phyloP scores from a whole-genome alignment of 305 asterid species.

The Fraxinus paxiana region DNA sequence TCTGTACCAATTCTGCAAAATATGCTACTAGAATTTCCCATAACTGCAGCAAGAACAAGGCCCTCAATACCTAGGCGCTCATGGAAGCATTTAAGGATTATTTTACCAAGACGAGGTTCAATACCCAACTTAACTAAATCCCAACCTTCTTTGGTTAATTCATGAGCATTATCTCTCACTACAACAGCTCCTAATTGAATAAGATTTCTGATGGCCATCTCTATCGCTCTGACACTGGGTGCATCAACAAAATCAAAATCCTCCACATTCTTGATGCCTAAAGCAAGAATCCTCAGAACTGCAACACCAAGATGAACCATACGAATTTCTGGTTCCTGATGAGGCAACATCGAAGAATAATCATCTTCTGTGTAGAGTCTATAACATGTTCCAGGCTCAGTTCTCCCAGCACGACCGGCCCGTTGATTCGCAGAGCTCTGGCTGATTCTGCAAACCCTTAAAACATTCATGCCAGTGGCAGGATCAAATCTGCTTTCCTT shows the following conservation, averaged over 20 bases:
- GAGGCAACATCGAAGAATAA: slow-evolving; percentile 58
- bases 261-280: slow-evolving; percentile 66
- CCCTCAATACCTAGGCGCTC: slow-evolving; percentile 73
- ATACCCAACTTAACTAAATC: slow-evolving; percentile 78
- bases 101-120: slow-evolving; percentile 90
- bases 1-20: slow-evolving; percentile 81
- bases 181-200: slow-evolving; percentile 69
- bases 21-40: slow-evolving; percentile 81
- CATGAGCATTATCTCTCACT: slow-evolving; percentile 34
- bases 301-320: slow-evolving; percentile 90
- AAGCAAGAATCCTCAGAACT: slow-evolving; percentile 77
- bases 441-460: slow-evolving; percentile 63
- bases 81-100: slow-evolving; percentile 58
- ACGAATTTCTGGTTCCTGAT: slow-evolving; percentile 86
- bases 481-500: slow-evolving; percentile 81
- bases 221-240: slow-evolving; percentile 63
- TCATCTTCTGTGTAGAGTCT: slow-evolving; percentile 64
- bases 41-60: slow-evolving; percentile 82
- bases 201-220: slow-evolving; percentile 70
- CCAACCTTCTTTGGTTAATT: slow-evolving; percentile 57
- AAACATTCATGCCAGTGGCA: slow-evolving; percentile 70
- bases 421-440: slow-evolving; percentile 95
- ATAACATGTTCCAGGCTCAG: slow-evolving; percentile 85
- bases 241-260: slow-evolving; percentile 82
- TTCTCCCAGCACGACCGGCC: slow-evolving; percentile 95